These are phyloP conservation scores for Lagenidium giganteum DNA, from an alignment of 352 stramenopile genomes.

Conservation along the genomic window DNA sequence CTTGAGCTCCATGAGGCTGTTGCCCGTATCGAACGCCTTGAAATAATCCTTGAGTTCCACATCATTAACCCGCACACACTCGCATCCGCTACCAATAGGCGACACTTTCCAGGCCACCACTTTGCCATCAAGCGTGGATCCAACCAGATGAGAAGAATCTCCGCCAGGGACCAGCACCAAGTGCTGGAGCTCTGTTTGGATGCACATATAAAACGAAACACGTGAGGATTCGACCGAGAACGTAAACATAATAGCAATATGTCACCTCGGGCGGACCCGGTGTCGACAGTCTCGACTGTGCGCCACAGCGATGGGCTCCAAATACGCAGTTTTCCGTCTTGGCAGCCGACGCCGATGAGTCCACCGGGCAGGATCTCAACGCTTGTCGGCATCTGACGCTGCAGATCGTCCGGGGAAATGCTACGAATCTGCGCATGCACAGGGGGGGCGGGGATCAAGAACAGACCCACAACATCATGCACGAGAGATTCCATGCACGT, in stretches of 20 bases:
- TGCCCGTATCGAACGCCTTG: constrained; percentile 37
- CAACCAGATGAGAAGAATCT: too few species aligned
- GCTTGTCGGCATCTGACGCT: constrained; percentile 35
- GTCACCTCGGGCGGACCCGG: constrained; percentile 29
- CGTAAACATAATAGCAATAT: too few species aligned
- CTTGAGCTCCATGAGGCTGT: constrained; percentile 40
- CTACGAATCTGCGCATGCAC: constrained; percentile 11
- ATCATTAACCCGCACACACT: constrained; percentile 49
- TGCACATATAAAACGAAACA: too few species aligned
- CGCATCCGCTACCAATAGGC: too few species aligned
- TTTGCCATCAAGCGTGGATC: constrained; percentile 36
- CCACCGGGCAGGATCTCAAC: constrained; percentile 43
- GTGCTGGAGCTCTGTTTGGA: constrained; percentile 59
- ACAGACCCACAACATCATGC: neutral
- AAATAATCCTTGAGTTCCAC: constrained; percentile 46
- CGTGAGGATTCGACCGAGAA: too few species aligned
- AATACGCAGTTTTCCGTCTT: constrained; percentile 55
- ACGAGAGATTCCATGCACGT: neutral
- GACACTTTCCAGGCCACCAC: constrained; percentile 51
- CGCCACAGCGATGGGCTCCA: constrained; percentile 46
- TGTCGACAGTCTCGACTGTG: constrained; percentile 43
- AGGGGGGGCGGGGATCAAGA: neutral
- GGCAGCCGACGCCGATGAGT: constrained; percentile 48
- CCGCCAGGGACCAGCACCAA: constrained; percentile 46
- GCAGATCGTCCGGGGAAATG: constrained; percentile 33